Percentiles rank a stretch among this genome's conserved stretches.
Evolutionary conservation across 163 green algal genomes (phyloP).

Genomic region (Scenedesmus sp.): DNA sequence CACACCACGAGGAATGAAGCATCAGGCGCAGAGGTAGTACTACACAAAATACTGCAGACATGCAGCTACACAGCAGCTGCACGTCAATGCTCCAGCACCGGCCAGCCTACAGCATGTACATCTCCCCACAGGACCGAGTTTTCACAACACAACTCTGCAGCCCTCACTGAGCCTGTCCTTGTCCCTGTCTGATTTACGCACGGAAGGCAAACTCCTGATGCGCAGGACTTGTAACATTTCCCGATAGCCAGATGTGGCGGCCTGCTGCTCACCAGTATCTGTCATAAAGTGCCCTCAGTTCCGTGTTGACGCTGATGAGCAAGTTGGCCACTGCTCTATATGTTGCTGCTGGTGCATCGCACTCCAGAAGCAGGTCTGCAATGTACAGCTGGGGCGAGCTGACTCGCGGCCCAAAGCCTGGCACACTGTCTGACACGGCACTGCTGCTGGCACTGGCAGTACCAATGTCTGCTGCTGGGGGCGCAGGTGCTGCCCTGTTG

Average conservation of each 20-base stretch:
- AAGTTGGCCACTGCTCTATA: conserved; percentile 65
- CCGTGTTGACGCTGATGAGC: conserved; percentile 77
- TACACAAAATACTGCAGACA: too few species aligned
- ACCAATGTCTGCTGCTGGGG: not conserved
- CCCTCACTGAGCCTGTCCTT: too few species aligned
- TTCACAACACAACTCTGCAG: too few species aligned
- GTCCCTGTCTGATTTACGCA: too few species aligned
- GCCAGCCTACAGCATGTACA: too few species aligned
- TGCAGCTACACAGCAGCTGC: too few species aligned
- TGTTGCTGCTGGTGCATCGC: conserved; percentile 46
- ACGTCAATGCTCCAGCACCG: too few species aligned
- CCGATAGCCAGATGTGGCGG: too few species aligned
- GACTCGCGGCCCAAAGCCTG: conserved; percentile 50
- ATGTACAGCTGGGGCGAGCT: conserved; percentile 62
- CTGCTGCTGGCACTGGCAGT: conserved; percentile 9
- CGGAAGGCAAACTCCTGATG: not conserved
- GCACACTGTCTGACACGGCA: not conserved
- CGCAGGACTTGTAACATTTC: not conserved
- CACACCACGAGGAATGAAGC: not conserved
- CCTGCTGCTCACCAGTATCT: conserved; percentile 72
- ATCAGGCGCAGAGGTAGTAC: too few species aligned
- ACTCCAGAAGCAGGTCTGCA: conserved; percentile 72
- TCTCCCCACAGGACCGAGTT: too few species aligned
- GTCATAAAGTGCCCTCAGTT: conserved; percentile 82
- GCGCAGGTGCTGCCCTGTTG: not conserved